phyloP scores from a whole-genome alignment of 768 basidiomycete genomes.

The Hericium erinaceus region DNA sequence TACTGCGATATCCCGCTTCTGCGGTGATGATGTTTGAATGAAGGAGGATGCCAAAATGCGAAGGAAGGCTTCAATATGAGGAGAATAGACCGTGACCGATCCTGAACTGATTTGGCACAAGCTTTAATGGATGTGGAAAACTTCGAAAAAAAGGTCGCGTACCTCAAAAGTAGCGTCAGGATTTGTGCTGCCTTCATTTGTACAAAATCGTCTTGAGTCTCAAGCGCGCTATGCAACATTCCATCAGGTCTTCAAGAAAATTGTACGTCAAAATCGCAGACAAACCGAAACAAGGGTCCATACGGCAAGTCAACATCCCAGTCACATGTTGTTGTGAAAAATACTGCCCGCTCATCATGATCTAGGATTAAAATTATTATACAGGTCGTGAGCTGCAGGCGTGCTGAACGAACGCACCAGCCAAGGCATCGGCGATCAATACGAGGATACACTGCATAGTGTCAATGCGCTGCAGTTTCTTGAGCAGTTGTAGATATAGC shows the following conservation, averaged over 20 bases:
- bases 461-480: conserved; percentile 76
- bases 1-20: conserved; percentile 82
- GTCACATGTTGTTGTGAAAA: conserved; percentile 56
- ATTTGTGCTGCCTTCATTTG: conserved; percentile 86
- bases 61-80: conserved; percentile 27
- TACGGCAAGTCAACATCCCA: conserved; percentile 77
- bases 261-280: conserved; percentile 1
- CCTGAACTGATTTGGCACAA: conserved; percentile 18
- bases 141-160: conserved; percentile 10
- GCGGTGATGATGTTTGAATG: conserved; percentile 33
- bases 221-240: conserved; percentile 47
- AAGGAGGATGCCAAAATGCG: conserved; percentile 19
- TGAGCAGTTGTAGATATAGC: conserved; percentile 85
- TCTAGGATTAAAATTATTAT: conserved; percentile 32
- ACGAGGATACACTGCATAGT: conserved; percentile 84
- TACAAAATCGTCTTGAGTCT: conserved; percentile 89
- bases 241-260: conserved; percentile 8
- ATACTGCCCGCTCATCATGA: conserved; percentile 77
- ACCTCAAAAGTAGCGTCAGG: conserved; percentile 79
- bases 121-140: neutral
- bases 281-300: conserved; percentile 64
- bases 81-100: conserved; percentile 15
- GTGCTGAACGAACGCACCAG: conserved; percentile 38
- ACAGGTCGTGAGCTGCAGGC: neutral
- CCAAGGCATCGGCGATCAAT: conserved; percentile 80